Percentiles rank a stretch among this genome's conserved stretches.
Conservation (phyloP, 2,329 filamentous ascomycete species). For the Clathrospora elynae region DNA sequence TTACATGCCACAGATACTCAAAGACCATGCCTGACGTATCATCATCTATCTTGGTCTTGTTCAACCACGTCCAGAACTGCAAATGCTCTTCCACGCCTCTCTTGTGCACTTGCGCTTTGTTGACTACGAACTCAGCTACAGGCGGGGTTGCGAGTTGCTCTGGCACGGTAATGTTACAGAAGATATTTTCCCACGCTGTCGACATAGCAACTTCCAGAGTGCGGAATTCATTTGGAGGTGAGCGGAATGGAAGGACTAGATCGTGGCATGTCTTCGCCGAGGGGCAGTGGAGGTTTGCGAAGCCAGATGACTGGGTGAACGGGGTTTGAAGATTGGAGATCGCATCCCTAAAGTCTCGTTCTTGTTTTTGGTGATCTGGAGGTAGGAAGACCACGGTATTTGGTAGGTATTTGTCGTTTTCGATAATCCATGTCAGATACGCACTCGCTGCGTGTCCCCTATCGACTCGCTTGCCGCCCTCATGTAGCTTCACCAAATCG, state of each 20-base stretch:
- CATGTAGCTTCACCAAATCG: conserved; percentile 18
- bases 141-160: conserved; percentile 53
- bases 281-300: conserved; percentile 49
- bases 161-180: conserved; percentile 45
- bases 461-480: conserved; percentile 15
- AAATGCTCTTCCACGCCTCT: conserved; percentile 38
- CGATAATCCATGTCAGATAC: conserved; percentile 34
- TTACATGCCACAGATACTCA: conserved; percentile 36
- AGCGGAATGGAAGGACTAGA: conserved; percentile 38
- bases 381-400: conserved; percentile 27
- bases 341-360: not conserved
- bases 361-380: conserved; percentile 7
- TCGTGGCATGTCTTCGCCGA: conserved; percentile 45
- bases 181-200: conserved; percentile 54
- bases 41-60: conserved; percentile 34
- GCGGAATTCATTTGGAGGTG: conserved; percentile 24
- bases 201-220: conserved; percentile 33
- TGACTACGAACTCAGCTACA: conserved; percentile 48
- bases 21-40: conserved; percentile 30
- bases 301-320: conserved; percentile 48
- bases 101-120: conserved; percentile 31
- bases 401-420: conserved; percentile 29
- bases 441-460: conserved; percentile 30
- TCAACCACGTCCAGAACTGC: conserved; percentile 31
- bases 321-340: conserved; percentile 41